Base-by-base conservation (phyloP, 1,284 basidiomycete species). In the Puccinia novopanici region DNA sequence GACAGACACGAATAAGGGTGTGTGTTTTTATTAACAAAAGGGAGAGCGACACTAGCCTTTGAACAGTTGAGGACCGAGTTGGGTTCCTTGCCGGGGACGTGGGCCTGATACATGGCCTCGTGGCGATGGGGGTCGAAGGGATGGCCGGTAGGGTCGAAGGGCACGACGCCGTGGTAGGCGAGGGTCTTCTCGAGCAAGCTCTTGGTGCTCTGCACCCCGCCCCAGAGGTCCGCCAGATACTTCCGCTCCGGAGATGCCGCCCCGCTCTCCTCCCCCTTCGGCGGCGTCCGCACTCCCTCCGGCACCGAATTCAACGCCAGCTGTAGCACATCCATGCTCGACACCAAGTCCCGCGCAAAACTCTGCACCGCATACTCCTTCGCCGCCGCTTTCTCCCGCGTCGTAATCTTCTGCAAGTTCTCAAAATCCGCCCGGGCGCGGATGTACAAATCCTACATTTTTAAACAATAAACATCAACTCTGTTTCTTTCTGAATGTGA, bases 81-180 rank as follows among this genome's bases (percentile, higher is more conserved):
- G 1, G 94, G 91, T 85, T 91, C 91, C 87, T 93, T 95, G 57
- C 90, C 92, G 1, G 88, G 88, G 79, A 96, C 90, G n/a, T 95
- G 95, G 27, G 91, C 93, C 87, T 96, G 94, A 88, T 94, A 98
- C 48, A 97, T 89, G 9, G 97, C 96, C 87, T 99, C 96, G 86
- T 98, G 96, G 68, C 89, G 87, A 86, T 96, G 97, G 45, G 96
- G 96, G 87, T 99, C 94, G 84, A 99, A 99, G 84, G 88, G 89
- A 86, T 97, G 93, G 77, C 95, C 96, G 0, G 90, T 92, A 24
- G 95, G 95, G 85, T 97, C 93, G 84, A 95, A 96, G 2, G 91
- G 90, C 82, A 92, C 93, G 85, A 99, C 91, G 82, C 95, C 92
- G 87, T 95, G 93, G 86, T 93, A 92, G 87, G 91, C 92, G 61